Conservation (phyloP, 2,329 filamentous ascomycete species). For the Emergomyces pasteurianus region DNA sequence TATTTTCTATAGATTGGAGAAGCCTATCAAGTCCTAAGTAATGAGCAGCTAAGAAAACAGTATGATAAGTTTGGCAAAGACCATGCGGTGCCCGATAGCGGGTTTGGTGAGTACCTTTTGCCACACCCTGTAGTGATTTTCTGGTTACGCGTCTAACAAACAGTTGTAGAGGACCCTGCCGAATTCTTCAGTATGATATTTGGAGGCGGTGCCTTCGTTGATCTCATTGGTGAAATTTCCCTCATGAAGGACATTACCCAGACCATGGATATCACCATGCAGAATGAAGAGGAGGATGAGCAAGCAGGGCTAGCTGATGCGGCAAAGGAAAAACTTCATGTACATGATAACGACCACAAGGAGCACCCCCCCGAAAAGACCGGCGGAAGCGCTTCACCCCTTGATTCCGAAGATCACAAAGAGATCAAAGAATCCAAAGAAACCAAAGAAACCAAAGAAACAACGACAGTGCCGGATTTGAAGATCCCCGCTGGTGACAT, state of each 20-base stretch:
- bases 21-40: conserved; percentile 68
- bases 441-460: conserved; percentile 1
- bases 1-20: conserved; percentile 45
- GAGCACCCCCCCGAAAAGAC: conserved; percentile 11
- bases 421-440: conserved; percentile 3
- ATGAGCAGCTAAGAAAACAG: conserved; percentile 71
- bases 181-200: conserved; percentile 99
- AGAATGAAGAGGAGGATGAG: conserved; percentile 61
- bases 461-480: conserved; percentile 7
- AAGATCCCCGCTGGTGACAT: conserved; percentile 6
- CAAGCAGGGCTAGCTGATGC: conserved; percentile 42
- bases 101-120: conserved; percentile 52
- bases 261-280: conserved; percentile 95
- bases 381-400: conserved; percentile 14
- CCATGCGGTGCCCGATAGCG: conserved; percentile 75
- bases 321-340: conserved; percentile 36
- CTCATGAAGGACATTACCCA: conserved; percentile 97
- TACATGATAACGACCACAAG: conserved; percentile 20
- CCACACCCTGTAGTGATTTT: neutral
- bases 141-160: neutral
- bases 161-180: conserved; percentile 59
- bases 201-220: conserved; percentile 85
- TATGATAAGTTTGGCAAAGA: conserved; percentile 99
- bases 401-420: conserved; percentile 5
- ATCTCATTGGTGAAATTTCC: conserved; percentile 96